Percentiles rank a stretch among this genome's conserved stretches.
phyloP scores from a whole-genome alignment of 2,329 filamentous ascomycete genomes.

The Helotiales sp. region DNA sequence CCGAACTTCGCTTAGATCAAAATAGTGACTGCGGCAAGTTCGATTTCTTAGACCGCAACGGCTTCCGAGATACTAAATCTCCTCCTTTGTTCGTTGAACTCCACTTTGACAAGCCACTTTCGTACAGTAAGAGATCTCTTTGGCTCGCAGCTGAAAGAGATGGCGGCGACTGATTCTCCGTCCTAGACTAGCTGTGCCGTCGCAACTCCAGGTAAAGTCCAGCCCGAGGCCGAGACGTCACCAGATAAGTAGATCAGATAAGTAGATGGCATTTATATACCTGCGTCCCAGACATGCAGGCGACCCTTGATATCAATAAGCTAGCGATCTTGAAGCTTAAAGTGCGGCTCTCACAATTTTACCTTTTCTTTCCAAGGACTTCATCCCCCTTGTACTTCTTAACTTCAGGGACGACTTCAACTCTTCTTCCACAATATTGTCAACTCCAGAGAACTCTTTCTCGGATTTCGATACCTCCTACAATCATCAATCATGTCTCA shows the following conservation, averaged over 20 bases:
- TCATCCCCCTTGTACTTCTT: not conserved
- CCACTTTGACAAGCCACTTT: not conserved
- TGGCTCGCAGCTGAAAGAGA: too few species aligned
- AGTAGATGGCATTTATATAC: not conserved
- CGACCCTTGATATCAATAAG: not conserved
- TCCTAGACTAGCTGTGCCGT: too few species aligned
- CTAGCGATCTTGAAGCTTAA: not conserved
- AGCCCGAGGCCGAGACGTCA: not conserved
- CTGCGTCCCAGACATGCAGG: not conserved
- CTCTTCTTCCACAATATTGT: too few species aligned
- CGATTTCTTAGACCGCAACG: not conserved
- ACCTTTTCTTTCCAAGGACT: not conserved
- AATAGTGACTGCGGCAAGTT: not conserved
- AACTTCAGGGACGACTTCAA: too few species aligned
- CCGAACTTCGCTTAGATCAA: not conserved
- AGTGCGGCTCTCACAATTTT: not conserved
- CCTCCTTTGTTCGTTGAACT: not conserved
- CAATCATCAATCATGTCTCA: not conserved
- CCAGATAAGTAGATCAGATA: too few species aligned
- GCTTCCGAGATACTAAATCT: not conserved
- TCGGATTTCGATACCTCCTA: not conserved
- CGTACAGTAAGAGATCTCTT: not conserved
- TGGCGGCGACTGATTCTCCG: too few species aligned
- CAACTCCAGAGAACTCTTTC: not conserved
- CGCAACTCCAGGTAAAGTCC: too few species aligned